phyloP scores from a whole-genome alignment of 805 yeast species.

The Debaryomyces maramus region DNA sequence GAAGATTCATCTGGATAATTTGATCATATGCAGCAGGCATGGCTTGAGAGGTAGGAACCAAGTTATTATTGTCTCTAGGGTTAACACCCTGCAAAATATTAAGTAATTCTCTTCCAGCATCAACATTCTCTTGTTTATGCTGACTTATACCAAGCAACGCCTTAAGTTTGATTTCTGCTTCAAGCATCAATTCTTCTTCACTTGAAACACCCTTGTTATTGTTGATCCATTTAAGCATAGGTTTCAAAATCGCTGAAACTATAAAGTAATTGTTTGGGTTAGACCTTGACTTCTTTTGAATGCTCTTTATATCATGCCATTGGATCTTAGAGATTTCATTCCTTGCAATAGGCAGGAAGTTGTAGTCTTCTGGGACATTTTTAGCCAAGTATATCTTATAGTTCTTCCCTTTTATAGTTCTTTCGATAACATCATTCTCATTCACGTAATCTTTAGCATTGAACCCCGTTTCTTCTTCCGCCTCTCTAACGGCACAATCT shows the following conservation, averaged over 20 bases:
- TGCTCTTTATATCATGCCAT: constrained; percentile 64
- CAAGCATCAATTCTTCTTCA: constrained; percentile 59
- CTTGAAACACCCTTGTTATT: constrained; percentile 48
- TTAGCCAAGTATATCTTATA: constrained; percentile 77
- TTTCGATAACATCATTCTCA: constrained; percentile 73
- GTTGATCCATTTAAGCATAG: constrained; percentile 54
- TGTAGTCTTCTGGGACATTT: constrained; percentile 72
- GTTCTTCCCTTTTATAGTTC: constrained; percentile 80
- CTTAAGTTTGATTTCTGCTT: constrained; percentile 68
- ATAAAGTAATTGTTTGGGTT: constrained; percentile 42
- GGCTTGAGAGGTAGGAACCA: constrained; percentile 4
- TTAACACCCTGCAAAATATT: constrained; percentile 51
- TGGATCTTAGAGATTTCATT: constrained; percentile 83
- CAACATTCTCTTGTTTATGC: constrained; percentile 35
- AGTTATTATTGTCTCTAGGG: constrained; percentile 8
- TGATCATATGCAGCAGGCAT: constrained; percentile 2
- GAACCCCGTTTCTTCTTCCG: constrained; percentile 90
- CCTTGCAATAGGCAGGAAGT: constrained; percentile 80
- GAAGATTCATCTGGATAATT: constrained; percentile 27
- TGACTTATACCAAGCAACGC: constrained; percentile 57
- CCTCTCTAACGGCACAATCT: constrained; percentile 89
- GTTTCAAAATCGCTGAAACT: constrained; percentile 50
- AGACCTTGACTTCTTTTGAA: constrained; percentile 43
- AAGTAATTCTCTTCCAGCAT: constrained; percentile 77
- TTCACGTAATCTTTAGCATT: constrained; percentile 69